These are phyloP conservation scores for Suhomyces bolitotheri DNA, from an alignment of 1,139 yeast species.

Conservation along the genomic window DNA sequence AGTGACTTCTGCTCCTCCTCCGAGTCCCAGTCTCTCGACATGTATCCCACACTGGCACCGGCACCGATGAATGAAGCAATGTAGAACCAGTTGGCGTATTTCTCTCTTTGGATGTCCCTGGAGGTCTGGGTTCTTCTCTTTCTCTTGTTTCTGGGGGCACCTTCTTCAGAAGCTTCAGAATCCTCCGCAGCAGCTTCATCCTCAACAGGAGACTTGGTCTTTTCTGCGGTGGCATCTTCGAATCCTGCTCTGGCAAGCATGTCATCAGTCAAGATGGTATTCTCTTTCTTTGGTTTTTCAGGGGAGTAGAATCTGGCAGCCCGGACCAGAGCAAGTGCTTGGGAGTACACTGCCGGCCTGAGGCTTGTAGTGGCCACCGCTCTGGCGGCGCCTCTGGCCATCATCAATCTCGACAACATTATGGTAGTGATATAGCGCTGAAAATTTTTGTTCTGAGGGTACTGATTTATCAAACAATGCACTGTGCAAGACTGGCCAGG, in stretches of 20 bases:
- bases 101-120: conserved; percentile 56
- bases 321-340: neutral
- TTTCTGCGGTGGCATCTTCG: conserved; percentile 35
- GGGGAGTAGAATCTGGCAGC: conserved; percentile 22
- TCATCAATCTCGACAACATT: conserved; percentile 8
- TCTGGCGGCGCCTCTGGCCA: conserved; percentile 5
- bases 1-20: conserved; percentile 62
- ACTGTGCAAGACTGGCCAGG: too few species aligned
- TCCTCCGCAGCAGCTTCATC: conserved; percentile 7
- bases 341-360: conserved; percentile 1
- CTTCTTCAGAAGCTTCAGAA: conserved; percentile 3
- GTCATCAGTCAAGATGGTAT: conserved; percentile 75
- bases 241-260: conserved; percentile 82
- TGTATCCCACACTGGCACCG: conserved; percentile 67
- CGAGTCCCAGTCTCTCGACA: conserved; percentile 86
- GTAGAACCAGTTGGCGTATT: conserved; percentile 69
- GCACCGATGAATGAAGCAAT: conserved; percentile 60
- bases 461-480: too few species aligned
- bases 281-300: conserved; percentile 28
- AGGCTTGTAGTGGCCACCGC: conserved; percentile 1
- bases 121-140: conserved; percentile 64
- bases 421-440: neutral
- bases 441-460: conserved; percentile 6
- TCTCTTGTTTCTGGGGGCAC: conserved; percentile 30
- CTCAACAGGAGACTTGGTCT: neutral